Conservation (phyloP, 177 flowering plant genomes). For the Vitis hybrid region DNA sequence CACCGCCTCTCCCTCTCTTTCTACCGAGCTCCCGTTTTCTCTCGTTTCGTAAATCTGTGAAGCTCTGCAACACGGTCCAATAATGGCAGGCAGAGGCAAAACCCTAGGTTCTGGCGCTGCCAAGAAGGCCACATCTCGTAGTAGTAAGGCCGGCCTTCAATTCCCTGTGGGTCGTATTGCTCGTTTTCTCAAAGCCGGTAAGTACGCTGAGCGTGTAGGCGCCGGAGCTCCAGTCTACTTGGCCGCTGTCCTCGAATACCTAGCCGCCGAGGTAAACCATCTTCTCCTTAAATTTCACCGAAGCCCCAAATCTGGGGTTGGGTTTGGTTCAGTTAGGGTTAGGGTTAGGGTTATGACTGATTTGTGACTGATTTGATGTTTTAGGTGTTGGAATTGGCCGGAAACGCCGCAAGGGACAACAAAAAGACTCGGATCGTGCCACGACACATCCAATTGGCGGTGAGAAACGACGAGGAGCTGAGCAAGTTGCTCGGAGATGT, state of each 20-base stretch:
- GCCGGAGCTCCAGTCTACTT: slow-evolving; percentile 61
- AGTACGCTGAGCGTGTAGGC: slow-evolving; percentile 66
- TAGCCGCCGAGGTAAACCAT: slow-evolving; percentile 52
- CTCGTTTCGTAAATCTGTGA: background rate
- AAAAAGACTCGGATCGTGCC: slow-evolving; percentile 44
- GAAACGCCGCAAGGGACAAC: slow-evolving; percentile 40
- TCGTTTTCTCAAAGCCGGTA: slow-evolving; percentile 57
- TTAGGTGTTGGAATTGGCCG: slow-evolving; percentile 37
- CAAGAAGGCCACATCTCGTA: slow-evolving; percentile 58
- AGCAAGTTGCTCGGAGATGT: slow-evolving; percentile 51
- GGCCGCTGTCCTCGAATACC: slow-evolving; percentile 58
- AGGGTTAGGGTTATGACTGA: slow-evolving; percentile 12
- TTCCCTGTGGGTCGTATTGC: slow-evolving; percentile 68
- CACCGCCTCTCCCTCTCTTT: background rate
- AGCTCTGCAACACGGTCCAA: background rate
- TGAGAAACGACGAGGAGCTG: slow-evolving; percentile 46
- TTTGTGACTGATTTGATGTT: background rate
- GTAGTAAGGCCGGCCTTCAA: slow-evolving; percentile 61
- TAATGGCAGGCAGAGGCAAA: slow-evolving; percentile 59
- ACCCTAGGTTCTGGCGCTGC: slow-evolving; percentile 49
- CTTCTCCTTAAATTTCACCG: background rate
- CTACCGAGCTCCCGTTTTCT: background rate
- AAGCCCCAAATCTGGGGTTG: background rate
- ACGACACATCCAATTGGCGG: slow-evolving; percentile 46
- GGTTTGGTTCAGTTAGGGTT: background rate